Base-by-base conservation (phyloP, 352 stramenopile species). In the Phytophthora palmivora region DNA sequence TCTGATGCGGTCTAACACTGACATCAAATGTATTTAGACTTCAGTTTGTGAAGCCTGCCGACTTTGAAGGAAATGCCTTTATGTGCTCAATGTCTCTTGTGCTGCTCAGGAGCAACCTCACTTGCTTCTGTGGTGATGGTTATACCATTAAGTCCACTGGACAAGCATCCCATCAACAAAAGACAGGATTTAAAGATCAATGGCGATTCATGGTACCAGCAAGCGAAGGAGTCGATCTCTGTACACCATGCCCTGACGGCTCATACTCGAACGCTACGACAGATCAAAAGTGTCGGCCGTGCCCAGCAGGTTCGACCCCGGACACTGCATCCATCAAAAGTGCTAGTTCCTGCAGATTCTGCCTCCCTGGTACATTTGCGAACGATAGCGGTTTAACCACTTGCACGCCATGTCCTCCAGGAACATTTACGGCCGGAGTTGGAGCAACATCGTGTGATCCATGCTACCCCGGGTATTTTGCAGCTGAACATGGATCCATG, bases 211-310 rank as follows among this genome's bases (percentile, higher is more conserved):
- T 65, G 1, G 36, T 75, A 9, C 36, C 43, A 34, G 66, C 60
- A 6, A 70, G 30, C 11, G 30, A 66, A 43, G 59, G 46, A 33
- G 16, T 47, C 1, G 33, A 70, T 0, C 33, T 64, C 7, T 89
- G 81, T 50, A 12, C 26, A 10, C 67, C 55, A 39, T 91, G 84
- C 37, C 51, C 60, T 0, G 42, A 56, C 18, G 78, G 74, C 9
- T 74, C 48, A 15, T 85, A 78, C 55, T 82, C 79, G 0, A 89
- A 89, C 22, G 44, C 67, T 6, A 78, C 72, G 4, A 85, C 82
- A 4, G 38, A 67, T 2, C 58, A 79, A 15, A 63, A 71, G 28
- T 93, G 84, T 38, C 18, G 8, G 5, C n/a, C 42, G 0, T 89
- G 80, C 59, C 70, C 82, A 21, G 5, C 57, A 21, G 72, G 72